phyloP scores from a whole-genome alignment of 768 basidiomycete species.

The Gyrodon lividus region DNA sequence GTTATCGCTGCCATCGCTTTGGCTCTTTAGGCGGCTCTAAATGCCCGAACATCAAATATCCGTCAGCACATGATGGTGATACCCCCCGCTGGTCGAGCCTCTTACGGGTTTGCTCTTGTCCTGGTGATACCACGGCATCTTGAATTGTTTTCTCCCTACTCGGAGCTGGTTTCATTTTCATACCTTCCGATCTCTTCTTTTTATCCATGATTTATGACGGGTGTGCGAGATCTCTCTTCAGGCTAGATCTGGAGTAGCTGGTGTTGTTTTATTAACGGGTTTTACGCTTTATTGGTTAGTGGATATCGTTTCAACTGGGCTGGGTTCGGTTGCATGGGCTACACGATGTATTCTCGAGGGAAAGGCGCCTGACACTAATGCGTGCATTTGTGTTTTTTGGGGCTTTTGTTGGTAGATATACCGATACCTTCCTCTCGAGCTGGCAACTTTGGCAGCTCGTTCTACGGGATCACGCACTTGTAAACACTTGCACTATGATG shows the following conservation, averaged over 20 bases:
- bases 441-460: constrained; percentile 10
- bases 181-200: not conserved
- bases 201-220: constrained; percentile 16
- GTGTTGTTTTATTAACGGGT: constrained; percentile 7
- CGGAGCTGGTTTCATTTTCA: constrained; percentile 14
- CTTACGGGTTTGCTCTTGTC: constrained; percentile 10
- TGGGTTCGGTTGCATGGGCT: constrained; percentile 11
- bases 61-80: constrained; percentile 38
- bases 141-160: not conserved
- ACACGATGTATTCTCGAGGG: constrained; percentile 1
- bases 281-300: not conserved
- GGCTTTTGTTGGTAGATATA: not conserved
- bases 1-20: constrained; percentile 24
- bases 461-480: constrained; percentile 8
- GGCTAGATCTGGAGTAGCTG: constrained; percentile 10
- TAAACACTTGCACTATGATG: constrained; percentile 8
- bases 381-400: not conserved
- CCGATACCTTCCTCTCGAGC: not conserved
- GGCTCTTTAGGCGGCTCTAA: constrained; percentile 16
- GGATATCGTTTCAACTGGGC: constrained; percentile 13
- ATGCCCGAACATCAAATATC: constrained; percentile 28
- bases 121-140: constrained; percentile 21
- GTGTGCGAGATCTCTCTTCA: constrained; percentile 2
- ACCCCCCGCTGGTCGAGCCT: constrained; percentile 40
- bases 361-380: not conserved